phyloP scores from a whole-genome alignment of 2,329 filamentous ascomycete species.

The Alternaria rosae region DNA sequence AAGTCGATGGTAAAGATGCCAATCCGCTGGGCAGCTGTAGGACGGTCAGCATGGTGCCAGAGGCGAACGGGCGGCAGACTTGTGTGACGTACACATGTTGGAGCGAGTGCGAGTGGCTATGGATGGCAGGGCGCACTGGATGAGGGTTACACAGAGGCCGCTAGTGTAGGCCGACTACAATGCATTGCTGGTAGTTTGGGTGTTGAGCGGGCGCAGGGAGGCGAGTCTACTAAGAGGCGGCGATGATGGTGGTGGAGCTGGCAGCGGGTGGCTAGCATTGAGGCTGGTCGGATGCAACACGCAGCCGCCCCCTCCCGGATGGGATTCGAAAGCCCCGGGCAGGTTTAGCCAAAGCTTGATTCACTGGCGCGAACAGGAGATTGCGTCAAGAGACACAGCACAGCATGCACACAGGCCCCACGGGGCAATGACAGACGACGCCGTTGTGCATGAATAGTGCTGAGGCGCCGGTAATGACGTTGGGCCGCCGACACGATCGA shows the following conservation, averaged over 20 bases:
- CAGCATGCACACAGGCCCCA: not conserved
- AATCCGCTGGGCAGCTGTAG: slow-evolving; percentile 45
- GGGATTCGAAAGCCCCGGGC: slow-evolving; percentile 14
- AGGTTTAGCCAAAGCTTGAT: slow-evolving; percentile 38
- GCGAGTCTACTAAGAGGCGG: not conserved
- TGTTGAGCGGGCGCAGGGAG: not conserved
- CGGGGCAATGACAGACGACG: not conserved
- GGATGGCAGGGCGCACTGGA: slow-evolving; percentile 7
- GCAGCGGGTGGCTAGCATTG: slow-evolving; percentile 8
- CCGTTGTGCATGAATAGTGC: slow-evolving; percentile 2
- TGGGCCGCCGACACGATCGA: not conserved
- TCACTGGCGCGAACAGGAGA: slow-evolving; percentile 10
- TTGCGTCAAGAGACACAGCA: not conserved
- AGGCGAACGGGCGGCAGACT: slow-evolving; percentile 3
- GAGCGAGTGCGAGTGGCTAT: not conserved
- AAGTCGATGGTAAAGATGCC: slow-evolving; percentile 48
- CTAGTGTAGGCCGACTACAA: slow-evolving; percentile 12
- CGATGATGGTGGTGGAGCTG: not conserved
- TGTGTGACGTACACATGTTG: slow-evolving; percentile 52
- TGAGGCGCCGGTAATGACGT: not conserved
- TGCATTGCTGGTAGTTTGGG: slow-evolving; percentile 22
- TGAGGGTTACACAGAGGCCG: slow-evolving; percentile 21
- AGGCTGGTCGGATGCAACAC: slow-evolving; percentile 28
- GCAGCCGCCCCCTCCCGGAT: slow-evolving; percentile 6
- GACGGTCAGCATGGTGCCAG: slow-evolving; percentile 8